Evolutionary conservation across 2,329 filamentous ascomycete genomes (phyloP).

Genomic region (Xylaria digitata): DNA sequence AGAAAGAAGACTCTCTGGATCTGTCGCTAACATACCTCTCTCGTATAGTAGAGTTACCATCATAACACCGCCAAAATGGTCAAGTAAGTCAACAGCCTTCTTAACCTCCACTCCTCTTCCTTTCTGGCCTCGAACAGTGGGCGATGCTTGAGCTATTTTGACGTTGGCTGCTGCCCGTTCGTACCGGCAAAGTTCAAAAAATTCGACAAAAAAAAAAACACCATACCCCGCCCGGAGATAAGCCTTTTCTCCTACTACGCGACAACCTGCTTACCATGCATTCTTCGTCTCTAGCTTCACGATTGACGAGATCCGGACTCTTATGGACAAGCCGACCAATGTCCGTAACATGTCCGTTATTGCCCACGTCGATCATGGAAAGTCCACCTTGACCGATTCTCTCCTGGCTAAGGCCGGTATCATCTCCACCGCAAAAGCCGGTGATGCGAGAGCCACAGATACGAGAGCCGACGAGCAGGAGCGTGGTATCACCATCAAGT

Average conservation of each 20-base stretch:
- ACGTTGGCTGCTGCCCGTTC: not conserved
- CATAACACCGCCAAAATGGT: conserved; percentile 96
- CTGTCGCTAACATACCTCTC: conserved; percentile 29
- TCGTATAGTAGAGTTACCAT: conserved; percentile 54
- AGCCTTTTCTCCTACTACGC: conserved; percentile 46
- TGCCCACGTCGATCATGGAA: conserved; percentile 99
- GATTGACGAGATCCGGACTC: conserved; percentile 86
- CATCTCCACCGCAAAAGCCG: conserved; percentile 96
- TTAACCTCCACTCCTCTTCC: not conserved
- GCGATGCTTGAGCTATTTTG: not conserved
- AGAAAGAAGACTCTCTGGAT: not conserved
- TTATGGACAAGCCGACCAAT: conserved; percentile 80
- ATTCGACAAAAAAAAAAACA: conserved; percentile 24
- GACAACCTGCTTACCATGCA: conserved; percentile 60
- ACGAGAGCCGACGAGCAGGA: conserved; percentile 98
- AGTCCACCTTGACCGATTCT: conserved; percentile 99
- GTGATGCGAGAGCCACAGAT: conserved; percentile 95
- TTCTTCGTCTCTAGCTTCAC: conserved; percentile 80
- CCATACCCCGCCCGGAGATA: conserved; percentile 56
- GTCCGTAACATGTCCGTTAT: conserved; percentile 99
- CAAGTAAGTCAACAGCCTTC: conserved; percentile 75
- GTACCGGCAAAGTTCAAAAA: not conserved
- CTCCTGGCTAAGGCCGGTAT: conserved; percentile 99
- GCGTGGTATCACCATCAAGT: conserved; percentile 99
- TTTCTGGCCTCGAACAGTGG: not conserved